Base-by-base conservation (phyloP, 1,284 basidiomycete species). In the Leccinum holopus region DNA sequence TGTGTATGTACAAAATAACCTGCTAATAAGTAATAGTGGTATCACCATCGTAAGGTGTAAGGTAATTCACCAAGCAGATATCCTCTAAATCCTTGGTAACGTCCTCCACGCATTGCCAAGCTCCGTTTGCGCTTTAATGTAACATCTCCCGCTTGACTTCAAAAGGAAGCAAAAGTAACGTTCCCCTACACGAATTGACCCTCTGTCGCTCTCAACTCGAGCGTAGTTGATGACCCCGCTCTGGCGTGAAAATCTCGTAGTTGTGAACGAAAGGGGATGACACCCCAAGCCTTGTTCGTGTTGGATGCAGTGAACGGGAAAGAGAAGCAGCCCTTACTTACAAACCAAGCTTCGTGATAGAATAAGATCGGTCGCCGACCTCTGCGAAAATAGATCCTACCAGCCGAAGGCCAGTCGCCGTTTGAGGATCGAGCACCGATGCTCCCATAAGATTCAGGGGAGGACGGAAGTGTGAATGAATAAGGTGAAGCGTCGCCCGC, bases 121-220 rank as follows among this genome's bases (percentile, higher is more conserved):
- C 63, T 66, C 66, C 11, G 65, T 65, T 5, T 60, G 66, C 10
- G 63, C 66, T 66, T 67, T 66, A 6, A 67, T 54, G 44, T 65
- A 68, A 21, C 52, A 51, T 30, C 55, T 51, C 37, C 59, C 47
- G 16, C 44, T 54, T n/a, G 37, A 55, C 54, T 59, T 68, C 47
- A 66, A 52, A 18, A 66, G n/a, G 18, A 66, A 47, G 18, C 59
- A 65, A 47, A 66, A 66, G 10, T 68, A 66, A 14, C 16, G 54
- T 55, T 66, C 65, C 9, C 65, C 65, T 2, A 57, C 59, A 6
- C 52, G 65, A 35, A 66, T 51, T 5, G 39, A 47, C 18, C 65
- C 65, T 52, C 51, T 53, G 30, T 68, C 33, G 5, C 51, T 60
- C 32, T 55, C 63, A 8, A 55, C 41, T n/a, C 35, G 65, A 2